Base-by-base conservation (phyloP, 1,139 yeast species). In the Diutina ranongensis region DNA sequence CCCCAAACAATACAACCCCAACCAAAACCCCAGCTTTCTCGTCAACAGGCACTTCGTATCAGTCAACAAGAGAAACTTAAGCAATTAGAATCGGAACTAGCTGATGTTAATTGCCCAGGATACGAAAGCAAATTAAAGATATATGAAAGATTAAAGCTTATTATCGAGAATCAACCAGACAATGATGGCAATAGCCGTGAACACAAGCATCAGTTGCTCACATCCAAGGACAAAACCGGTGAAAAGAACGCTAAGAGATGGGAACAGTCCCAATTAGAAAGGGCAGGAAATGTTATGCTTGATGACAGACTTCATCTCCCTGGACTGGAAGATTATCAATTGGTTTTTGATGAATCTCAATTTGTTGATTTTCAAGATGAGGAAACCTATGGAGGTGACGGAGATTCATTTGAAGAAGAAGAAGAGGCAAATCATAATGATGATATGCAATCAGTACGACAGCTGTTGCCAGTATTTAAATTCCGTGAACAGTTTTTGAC, bases 291-390 rank as follows among this genome's bases (percentile, higher is more conserved):
- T 54, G 46, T 52, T 53, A 65, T 47, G 45, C 47, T 50, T n/a
- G 61, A 69, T 2, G 80, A 75, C 54, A 74, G 71, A 40, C 71
- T 77, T 22, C 58, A 63, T 32, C 59, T 73, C 1, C 68, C 73
- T 0, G 70, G 68, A 16, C 67, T 68, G 68, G 73, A 60, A 5
- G 66, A 79, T 34, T 85, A 83, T 55, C 94, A 86, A 25, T 88
- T 75, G 60, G 95, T 88, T 1, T 87, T 85, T 65, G 97, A 89
- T 55, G 81, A 81, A 45, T 70, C 80, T 4, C 89, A 85, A 51
- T 76, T 74, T 53, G 80, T 87, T 31, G 78, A 82, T 35, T 88
- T 83, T 57, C 71, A 76, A 1, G 64, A 68, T 3, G 79, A 75
- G 38, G 60, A 64, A 4, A 53, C 49, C 35, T 46, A 49, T 1